Percentiles rank a stretch among this genome's conserved stretches.
Evolutionary conservation across 257 asterid species (phyloP).

Genomic region (Penstemon newberryi): DNA sequence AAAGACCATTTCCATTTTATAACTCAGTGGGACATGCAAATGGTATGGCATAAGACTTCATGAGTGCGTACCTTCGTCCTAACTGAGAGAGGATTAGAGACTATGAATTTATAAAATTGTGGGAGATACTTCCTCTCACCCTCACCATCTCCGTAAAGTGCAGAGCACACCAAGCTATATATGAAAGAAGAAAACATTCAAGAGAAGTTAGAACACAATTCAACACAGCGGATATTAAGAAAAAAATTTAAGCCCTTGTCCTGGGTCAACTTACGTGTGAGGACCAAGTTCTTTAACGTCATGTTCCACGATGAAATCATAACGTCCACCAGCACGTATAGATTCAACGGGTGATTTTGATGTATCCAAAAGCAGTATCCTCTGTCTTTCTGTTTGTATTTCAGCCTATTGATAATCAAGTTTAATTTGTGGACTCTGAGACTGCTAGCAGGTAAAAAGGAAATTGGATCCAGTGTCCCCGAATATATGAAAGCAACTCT

Average conservation of each 20-base stretch:
- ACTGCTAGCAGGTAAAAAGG: slow-evolving; percentile 27
- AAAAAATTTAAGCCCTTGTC: neutral
- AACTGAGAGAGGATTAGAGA: slow-evolving; percentile 94
- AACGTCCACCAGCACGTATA: slow-evolving; percentile 93
- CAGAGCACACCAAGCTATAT: slow-evolving; percentile 90
- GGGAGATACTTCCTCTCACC: slow-evolving; percentile 96
- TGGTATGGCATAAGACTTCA: slow-evolving; percentile 14
- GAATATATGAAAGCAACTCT: neutral
- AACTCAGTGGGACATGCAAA: slow-evolving; percentile 12
- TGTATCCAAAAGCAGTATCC: slow-evolving; percentile 87
- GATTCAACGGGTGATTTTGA: slow-evolving; percentile 93
- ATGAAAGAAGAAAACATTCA: slow-evolving; percentile 27
- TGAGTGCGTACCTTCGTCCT: slow-evolving; percentile 79
- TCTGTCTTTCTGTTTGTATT: slow-evolving; percentile 96
- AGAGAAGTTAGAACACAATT: slow-evolving; percentile 26
- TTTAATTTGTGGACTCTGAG: slow-evolving; percentile 17
- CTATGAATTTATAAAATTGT: slow-evolving; percentile 92
- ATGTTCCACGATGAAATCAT: slow-evolving; percentile 98
- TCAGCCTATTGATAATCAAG: slow-evolving; percentile 69
- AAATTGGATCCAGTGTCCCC: slow-evolving; percentile 2
- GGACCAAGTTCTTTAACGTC: slow-evolving; percentile 99
- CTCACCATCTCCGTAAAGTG: slow-evolving; percentile 86
- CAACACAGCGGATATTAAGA: slow-evolving; percentile 2
- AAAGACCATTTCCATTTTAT: neutral
- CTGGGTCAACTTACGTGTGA: slow-evolving; percentile 72